These are phyloP conservation scores for Moricandia arvensis DNA, from an alignment of 345 rosid genomes.

Conservation along the genomic window DNA sequence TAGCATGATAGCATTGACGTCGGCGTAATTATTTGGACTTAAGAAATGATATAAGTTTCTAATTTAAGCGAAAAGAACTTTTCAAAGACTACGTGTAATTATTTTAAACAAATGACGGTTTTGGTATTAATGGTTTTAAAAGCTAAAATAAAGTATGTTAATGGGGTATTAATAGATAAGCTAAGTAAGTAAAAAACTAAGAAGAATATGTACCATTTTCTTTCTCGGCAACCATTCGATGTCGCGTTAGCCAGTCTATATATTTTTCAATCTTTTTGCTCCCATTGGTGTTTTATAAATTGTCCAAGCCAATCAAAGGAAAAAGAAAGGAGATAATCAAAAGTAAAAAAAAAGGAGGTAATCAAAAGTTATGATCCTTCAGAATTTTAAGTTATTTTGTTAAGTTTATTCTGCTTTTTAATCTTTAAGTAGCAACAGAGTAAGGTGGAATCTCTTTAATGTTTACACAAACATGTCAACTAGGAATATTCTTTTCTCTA, in stretches of 20 bases:
- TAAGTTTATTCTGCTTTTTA: neutral
- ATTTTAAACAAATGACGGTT: neutral
- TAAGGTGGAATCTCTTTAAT: slow-evolving; percentile 27
- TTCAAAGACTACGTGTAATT: neutral
- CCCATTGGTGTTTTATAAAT: slow-evolving; percentile 7
- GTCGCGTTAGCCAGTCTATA: slow-evolving; percentile 16
- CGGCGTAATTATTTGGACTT: no score
- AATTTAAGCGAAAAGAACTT: neutral
- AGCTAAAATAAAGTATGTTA: neutral
- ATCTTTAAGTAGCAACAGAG: slow-evolving; percentile 26
- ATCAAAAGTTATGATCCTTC: slow-evolving; percentile 15
- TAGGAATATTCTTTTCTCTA: slow-evolving; percentile 17
- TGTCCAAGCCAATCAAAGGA: slow-evolving; percentile 17
- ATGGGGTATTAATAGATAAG: neutral
- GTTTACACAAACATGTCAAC: slow-evolving; percentile 34
- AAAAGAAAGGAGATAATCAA: neutral
- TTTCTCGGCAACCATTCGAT: neutral
- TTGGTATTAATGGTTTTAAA: neutral
- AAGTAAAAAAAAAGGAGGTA: neutral
- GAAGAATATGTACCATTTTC: slow-evolving; percentile 21
- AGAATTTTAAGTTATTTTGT: neutral
- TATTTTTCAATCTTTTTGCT: slow-evolving; percentile 21
- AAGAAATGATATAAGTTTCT: neutral
- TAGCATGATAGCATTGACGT: no score
- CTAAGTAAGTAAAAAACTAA: slow-evolving; percentile 3